Conservation (phyloP, 345 rosid species). For the Eucalyptus paniculata region DNA sequence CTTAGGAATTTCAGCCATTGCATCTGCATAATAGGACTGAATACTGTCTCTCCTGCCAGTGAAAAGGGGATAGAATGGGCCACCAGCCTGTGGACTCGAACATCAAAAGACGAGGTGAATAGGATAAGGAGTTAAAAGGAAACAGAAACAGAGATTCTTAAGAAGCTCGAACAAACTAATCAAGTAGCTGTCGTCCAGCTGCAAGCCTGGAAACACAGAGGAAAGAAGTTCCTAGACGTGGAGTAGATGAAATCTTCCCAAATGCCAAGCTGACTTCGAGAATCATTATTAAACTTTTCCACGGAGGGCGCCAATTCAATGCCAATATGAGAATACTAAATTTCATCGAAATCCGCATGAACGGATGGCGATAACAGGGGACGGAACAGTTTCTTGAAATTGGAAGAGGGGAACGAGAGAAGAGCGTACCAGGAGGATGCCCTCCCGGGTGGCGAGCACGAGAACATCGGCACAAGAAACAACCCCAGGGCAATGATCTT, state of each 20-base stretch:
- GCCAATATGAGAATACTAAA: background rate
- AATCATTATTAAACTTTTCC: background rate
- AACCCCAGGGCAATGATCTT: constrained; percentile 15
- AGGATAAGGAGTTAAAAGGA: background rate
- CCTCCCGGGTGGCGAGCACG: constrained; percentile 24
- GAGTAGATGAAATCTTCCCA: background rate
- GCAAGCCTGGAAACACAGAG: background rate
- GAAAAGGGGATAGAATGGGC: constrained; percentile 40
- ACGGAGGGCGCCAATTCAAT: background rate
- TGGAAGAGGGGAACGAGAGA: background rate
- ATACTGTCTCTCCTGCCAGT: constrained; percentile 42
- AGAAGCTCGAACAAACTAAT: background rate
- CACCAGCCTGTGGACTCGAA: constrained; percentile 23
- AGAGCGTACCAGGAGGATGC: constrained; percentile 7
- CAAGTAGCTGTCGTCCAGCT: background rate
- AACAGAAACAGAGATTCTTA: background rate
- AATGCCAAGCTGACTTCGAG: background rate
- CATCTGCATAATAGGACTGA: constrained; percentile 18
- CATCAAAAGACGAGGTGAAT: background rate
- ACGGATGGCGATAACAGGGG: background rate
- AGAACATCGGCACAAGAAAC: constrained; percentile 25
- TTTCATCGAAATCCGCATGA: background rate
- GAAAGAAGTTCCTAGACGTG: background rate
- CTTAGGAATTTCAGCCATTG: constrained; percentile 18
- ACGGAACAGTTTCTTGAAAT: background rate